Conservation (phyloP, 176 grass and related monocot species). For the Phoenix roebelenii region DNA sequence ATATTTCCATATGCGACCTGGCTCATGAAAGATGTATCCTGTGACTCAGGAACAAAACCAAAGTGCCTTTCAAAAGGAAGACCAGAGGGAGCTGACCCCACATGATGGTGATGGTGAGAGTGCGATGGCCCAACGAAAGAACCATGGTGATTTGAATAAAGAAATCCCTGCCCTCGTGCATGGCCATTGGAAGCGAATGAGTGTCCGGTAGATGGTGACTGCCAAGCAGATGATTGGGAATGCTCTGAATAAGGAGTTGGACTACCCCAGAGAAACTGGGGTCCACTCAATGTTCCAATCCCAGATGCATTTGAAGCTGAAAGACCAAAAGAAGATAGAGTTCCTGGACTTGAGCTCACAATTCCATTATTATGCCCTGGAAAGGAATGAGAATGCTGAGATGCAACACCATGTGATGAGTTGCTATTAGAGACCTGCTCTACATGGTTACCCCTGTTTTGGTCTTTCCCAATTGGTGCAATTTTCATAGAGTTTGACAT, state of each 20-base stretch:
- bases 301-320: constrained; percentile 12
- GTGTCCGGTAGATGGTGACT: constrained; percentile 34
- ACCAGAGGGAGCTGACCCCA: constrained; percentile 81
- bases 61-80: constrained; percentile 71
- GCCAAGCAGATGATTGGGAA: constrained; percentile 63
- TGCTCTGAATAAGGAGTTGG: constrained; percentile 68
- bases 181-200: constrained; percentile 37
- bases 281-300: constrained; percentile 52
- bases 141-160: constrained; percentile 38
- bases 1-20: constrained; percentile 48
- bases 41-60: constrained; percentile 69
- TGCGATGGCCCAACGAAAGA: constrained; percentile 56
- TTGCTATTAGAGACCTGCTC: constrained; percentile 44
- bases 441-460: constrained; percentile 38
- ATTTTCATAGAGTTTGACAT: constrained; percentile 62
- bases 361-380: constrained; percentile 44
- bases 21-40: constrained; percentile 53
- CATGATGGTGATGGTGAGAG: constrained; percentile 43
- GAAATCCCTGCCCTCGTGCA: constrained; percentile 40
- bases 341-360: constrained; percentile 50
- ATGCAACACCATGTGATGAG: constrained; percentile 27
- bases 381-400: constrained; percentile 72
- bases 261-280: constrained; percentile 96
- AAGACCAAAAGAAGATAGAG: constrained; percentile 12
- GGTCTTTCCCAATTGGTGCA: constrained; percentile 82